Percentiles rank a stretch among this genome's conserved stretches.
phyloP scores from a whole-genome alignment of 352 stramenopile genomes.

The Globisporangium mamillatum region DNA sequence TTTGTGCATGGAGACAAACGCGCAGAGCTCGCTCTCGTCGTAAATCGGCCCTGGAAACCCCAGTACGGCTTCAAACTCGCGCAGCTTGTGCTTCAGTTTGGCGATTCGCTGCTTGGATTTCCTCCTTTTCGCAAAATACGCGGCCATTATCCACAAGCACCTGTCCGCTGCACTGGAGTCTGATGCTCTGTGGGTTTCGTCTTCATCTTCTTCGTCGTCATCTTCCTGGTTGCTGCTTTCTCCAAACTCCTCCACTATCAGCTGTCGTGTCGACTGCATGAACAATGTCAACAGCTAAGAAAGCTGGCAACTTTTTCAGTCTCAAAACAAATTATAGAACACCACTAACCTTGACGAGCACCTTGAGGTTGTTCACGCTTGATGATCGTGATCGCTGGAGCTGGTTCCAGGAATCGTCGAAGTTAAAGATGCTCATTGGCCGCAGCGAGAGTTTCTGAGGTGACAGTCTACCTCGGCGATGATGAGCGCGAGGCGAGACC shows the following conservation, averaged over 20 bases:
- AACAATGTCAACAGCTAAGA: background rate
- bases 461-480: conserved; percentile 1
- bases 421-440: conserved; percentile 17
- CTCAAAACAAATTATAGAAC: too few relatives aligned
- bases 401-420: conserved; percentile 16
- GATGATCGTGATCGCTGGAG: conserved; percentile 9
- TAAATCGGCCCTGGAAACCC: conserved; percentile 5
- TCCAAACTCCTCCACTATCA: conserved; percentile 12
- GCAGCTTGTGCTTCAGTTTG: conserved; percentile 14
- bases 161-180: background rate
- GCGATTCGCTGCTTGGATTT: background rate
- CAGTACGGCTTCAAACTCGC: conserved; percentile 15
- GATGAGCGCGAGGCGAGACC: background rate
- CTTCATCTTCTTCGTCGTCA: background rate
- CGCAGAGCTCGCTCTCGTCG: conserved; percentile 15
- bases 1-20: conserved; percentile 29
- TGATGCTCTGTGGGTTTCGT: background rate
- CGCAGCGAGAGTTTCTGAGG: background rate
- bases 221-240: conserved; percentile 12
- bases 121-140: conserved; percentile 8
- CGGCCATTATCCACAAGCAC: conserved; percentile 4
- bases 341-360: conserved; percentile 14
- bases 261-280: conserved; percentile 10
- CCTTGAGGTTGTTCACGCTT: conserved; percentile 7
- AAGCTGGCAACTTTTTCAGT: background rate